These are phyloP conservation scores for Malbranchea cinnamomea DNA, from an alignment of 2,329 filamentous ascomycete genomes.

Conservation along the genomic window DNA sequence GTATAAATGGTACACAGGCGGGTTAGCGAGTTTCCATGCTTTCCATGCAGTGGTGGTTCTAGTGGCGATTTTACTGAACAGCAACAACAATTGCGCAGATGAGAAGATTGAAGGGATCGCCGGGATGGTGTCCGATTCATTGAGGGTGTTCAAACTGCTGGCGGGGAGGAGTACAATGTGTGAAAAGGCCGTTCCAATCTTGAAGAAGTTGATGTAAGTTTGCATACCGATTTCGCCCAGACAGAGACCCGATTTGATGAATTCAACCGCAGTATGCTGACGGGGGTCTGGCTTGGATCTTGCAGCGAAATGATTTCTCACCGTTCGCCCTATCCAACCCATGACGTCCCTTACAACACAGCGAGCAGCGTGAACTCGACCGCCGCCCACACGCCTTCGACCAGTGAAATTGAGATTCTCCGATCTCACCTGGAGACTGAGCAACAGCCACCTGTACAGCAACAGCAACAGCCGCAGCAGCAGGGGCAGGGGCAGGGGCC, in stretches of 20 bases:
- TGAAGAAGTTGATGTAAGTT: constrained; percentile 22
- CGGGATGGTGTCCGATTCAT: constrained; percentile 15
- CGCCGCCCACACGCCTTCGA: no score
- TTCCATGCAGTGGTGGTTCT: constrained; percentile 26
- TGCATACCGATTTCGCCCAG: no score
- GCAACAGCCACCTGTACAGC: constrained; percentile 5
- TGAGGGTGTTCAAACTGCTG: constrained; percentile 20
- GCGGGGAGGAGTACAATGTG: constrained; percentile 22
- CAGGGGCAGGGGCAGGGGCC: constrained; percentile 7
- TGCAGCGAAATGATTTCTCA: no score
- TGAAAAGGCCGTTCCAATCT: constrained; percentile 21
- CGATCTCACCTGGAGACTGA: no score
- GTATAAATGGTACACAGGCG: constrained; percentile 27
- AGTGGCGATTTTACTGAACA: constrained; percentile 16
- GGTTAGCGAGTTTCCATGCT: constrained; percentile 26
- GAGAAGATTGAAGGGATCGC: no score
- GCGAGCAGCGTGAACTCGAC: no score
- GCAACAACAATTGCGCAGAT: constrained; percentile 16
- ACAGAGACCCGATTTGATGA: no score
- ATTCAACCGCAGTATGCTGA: no score
- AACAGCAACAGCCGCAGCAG: constrained; percentile 9
- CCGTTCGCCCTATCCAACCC: no score
- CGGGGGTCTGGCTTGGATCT: no score
- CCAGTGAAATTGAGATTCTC: no score
- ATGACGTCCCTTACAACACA: no score